Conservation (phyloP, 768 basidiomycete species). For the Coprinellus micaceus region DNA sequence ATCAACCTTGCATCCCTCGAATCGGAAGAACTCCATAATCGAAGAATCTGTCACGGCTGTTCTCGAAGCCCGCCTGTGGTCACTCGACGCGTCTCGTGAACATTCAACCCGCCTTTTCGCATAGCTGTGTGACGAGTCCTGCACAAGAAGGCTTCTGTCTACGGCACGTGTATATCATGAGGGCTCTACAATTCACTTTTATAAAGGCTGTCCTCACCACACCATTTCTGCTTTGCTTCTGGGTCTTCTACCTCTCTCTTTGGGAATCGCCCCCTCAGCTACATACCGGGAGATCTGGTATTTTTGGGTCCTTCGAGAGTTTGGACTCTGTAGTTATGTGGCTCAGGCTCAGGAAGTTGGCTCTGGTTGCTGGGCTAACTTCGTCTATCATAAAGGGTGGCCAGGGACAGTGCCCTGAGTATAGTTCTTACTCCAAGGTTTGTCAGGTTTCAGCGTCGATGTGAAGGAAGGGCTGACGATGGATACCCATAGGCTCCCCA, state of each 20-base stretch:
- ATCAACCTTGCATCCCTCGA: too few relatives aligned
- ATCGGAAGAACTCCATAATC: too few relatives aligned
- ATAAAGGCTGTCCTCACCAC: not conserved
- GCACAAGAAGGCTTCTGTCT: too few relatives aligned
- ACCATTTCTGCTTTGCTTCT: not conserved
- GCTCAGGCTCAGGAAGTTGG: constrained; percentile 12
- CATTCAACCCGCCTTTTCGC: too few relatives aligned
- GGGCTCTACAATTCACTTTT: not conserved
- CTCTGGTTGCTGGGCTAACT: constrained; percentile 18
- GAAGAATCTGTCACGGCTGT: too few relatives aligned
- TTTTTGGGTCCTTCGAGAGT: too few relatives aligned
- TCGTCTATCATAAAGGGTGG: constrained; percentile 23
- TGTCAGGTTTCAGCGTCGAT: constrained; percentile 1
- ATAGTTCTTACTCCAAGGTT: constrained; percentile 56
- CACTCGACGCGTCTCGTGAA: too few relatives aligned
- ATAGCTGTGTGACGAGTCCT: too few relatives aligned
- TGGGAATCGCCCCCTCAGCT: not conserved
- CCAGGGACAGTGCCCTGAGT: constrained; percentile 56
- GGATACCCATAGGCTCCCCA: constrained; percentile 46
- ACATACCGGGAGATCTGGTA: not conserved
- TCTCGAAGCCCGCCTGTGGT: too few relatives aligned
- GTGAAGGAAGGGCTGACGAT: not conserved
- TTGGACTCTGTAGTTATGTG: not conserved
- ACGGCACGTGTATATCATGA: too few relatives aligned
- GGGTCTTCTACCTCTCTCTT: not conserved